These are phyloP conservation scores for Lachnellula subtilissima DNA, from an alignment of 2,329 filamentous ascomycete genomes.

Conservation along the genomic window DNA sequence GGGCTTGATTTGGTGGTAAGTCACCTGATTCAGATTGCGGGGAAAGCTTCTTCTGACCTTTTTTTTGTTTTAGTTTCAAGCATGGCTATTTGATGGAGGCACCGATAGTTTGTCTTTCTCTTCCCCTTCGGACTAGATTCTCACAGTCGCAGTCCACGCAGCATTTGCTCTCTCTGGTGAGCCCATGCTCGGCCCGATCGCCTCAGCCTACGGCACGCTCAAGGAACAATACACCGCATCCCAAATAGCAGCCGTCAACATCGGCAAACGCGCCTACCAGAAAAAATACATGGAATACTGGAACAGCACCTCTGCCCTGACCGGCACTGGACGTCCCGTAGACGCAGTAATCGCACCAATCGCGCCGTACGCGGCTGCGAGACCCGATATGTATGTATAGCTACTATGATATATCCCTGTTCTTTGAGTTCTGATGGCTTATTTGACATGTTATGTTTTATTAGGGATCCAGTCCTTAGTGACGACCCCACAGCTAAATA, in stretches of 20 bases:
- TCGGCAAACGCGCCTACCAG: conserved; percentile 50
- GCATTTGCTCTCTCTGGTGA: conserved; percentile 53
- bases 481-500: not conserved
- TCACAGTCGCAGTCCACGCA: conserved; percentile 33
- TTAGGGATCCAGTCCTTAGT: not conserved
- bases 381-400: conserved; percentile 44
- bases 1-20: conserved; percentile 38
- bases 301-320: conserved; percentile 24
- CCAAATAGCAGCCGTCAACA: conserved; percentile 36
- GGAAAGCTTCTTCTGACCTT: not conserved
- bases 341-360: conserved; percentile 50
- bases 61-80: conserved; percentile 19
- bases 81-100: conserved; percentile 46
- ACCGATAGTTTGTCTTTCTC: conserved; percentile 33
- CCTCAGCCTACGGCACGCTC: conserved; percentile 21
- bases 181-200: conserved; percentile 31
- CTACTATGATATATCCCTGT: conserved; percentile 34
- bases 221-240: conserved; percentile 32
- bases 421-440: not conserved
- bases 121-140: not conserved
- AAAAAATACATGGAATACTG: conserved; percentile 54
- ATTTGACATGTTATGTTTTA: not conserved
- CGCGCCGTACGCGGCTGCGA: conserved; percentile 45
- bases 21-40: conserved; percentile 25
- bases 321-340: conserved; percentile 38